Evolutionary conservation across 2,329 filamentous ascomycete species (phyloP).

Genomic region (Penicillium verrucosum): DNA sequence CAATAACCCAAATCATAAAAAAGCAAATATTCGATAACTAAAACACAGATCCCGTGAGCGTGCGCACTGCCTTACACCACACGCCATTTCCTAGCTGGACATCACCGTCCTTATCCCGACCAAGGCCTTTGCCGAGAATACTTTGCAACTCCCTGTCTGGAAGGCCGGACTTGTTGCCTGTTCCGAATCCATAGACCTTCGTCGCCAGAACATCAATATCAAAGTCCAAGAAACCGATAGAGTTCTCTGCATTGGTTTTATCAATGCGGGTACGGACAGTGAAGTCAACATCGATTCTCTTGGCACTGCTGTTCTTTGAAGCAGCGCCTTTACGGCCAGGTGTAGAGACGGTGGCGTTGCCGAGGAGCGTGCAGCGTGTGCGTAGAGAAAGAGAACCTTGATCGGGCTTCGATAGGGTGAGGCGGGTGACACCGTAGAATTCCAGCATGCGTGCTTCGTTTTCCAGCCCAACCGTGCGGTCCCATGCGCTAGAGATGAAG

Average conservation of each 20-base stretch:
- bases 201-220: constrained; percentile 39
- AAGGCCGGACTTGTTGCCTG: constrained; percentile 25
- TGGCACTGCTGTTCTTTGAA: constrained; percentile 14
- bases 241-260: constrained; percentile 6
- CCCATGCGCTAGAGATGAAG: constrained; percentile 45
- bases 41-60: constrained; percentile 37
- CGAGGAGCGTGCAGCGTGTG: constrained; percentile 41
- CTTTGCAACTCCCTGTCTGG: constrained; percentile 38
- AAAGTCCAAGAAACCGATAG: constrained; percentile 33
- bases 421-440: constrained; percentile 45
- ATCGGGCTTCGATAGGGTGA: constrained; percentile 30
- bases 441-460: constrained; percentile 46
- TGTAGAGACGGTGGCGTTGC: constrained; percentile 17
- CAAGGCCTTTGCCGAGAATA: constrained; percentile 32
- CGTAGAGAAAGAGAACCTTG: constrained; percentile 29
- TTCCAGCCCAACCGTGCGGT: constrained; percentile 38
- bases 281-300: constrained; percentile 42
- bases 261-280: constrained; percentile 32
- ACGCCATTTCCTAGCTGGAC: constrained; percentile 36
- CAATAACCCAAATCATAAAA: constrained; percentile 5
- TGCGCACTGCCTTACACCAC: constrained; percentile 41
- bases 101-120: constrained; percentile 11
- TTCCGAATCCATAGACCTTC: constrained; percentile 42
- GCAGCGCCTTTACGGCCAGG: constrained; percentile 9
- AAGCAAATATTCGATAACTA: constrained; percentile 14